Evolutionary conservation across 2,329 filamentous ascomycete species (phyloP), one percentile per base, ranked within the genome.

Genomic region (Bipolaris oryzae): DNA sequence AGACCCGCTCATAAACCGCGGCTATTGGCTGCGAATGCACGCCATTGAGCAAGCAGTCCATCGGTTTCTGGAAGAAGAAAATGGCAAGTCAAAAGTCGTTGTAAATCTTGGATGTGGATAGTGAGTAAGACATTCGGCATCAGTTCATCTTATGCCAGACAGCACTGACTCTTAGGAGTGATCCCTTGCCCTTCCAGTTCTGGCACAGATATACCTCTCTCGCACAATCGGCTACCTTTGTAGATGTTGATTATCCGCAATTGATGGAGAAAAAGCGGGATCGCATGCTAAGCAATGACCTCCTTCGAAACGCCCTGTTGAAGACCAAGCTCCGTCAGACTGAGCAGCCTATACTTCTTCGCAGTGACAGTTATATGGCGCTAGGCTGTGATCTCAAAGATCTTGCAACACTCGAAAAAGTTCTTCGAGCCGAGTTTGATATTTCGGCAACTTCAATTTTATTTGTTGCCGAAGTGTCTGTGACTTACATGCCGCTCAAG

Each of bases 61-160:
- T 18, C 80, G 84, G n/a, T 96, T 96, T 65, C 80, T 96, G n/a
- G 76, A 82, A 57, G 79, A 80, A 52, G 70, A 81, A 7, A 77
- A 79, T 16, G 80, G 80, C 31, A 87, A 84, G 61, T 77, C 77
- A 37, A 96, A 92, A 74, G 82, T 93, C 4, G 82, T 96, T 10
- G 81, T 96, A 44, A 96, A 96, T 71, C 78, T 96, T 34, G 92
- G 93, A 21, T 96, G 91, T 80, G 93, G 93, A 75, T 96, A 91
- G 92, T 94, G 78, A 85, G 89, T 83, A 75, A 74, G 71, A 70
- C 35, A 44, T 58, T 42, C 48, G 45, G 44, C 53, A 18, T 45
- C 33, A 16, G 18, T 33, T 33, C 3, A 31, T 31, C 21, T 49
- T 35, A 15, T 7, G 23, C n/a, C 44, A 64, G 43, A 9, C 43